A percentile compares a stretch with the other conserved stretches of the same genome.
Evolutionary conservation across 2,329 filamentous ascomycete species (phyloP).

Genomic region (Seiridium unicorne): DNA sequence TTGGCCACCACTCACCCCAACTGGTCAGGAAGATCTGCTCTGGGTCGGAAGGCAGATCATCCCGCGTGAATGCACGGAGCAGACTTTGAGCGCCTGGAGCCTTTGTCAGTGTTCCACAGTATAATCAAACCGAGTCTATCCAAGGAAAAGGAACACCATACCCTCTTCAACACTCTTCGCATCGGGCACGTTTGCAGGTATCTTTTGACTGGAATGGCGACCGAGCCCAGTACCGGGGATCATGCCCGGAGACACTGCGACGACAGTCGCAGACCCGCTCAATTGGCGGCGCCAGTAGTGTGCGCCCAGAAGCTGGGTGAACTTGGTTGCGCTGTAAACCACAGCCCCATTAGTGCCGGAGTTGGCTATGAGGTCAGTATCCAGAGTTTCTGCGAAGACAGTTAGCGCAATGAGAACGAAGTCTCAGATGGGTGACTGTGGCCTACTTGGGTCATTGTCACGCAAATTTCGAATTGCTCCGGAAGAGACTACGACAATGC

Average conservation of each 20-base stretch:
- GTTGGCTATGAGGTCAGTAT: constrained; percentile 27
- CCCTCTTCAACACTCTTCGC: constrained; percentile 48
- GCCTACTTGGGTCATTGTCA: constrained; percentile 33
- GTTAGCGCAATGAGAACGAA: not conserved
- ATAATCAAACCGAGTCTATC: not conserved
- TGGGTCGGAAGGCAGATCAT: constrained; percentile 48
- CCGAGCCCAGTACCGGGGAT: constrained; percentile 46
- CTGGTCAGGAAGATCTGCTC: constrained; percentile 54
- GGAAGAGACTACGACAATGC: constrained; percentile 50
- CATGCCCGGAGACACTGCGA: constrained; percentile 53
- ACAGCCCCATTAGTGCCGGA: constrained; percentile 27
- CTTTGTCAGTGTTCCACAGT: not conserved
- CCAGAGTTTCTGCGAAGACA: constrained; percentile 9
- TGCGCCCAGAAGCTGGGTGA: constrained; percentile 47
- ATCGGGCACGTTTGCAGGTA: constrained; percentile 36
- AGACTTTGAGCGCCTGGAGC: constrained; percentile 42
- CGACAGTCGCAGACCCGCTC: constrained; percentile 38
- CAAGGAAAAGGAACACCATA: constrained; percentile 16
- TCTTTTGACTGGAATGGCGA: constrained; percentile 25
- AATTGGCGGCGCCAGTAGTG: constrained; percentile 57
- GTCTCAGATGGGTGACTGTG: not conserved
- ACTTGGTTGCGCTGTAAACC: constrained; percentile 46
- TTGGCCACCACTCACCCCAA: constrained; percentile 57
- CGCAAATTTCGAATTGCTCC: constrained; percentile 42
- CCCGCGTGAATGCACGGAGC: constrained; percentile 39